These are phyloP conservation scores for Prunus yedoensis DNA, from an alignment of 331 rosid species.

Conservation along the genomic window DNA sequence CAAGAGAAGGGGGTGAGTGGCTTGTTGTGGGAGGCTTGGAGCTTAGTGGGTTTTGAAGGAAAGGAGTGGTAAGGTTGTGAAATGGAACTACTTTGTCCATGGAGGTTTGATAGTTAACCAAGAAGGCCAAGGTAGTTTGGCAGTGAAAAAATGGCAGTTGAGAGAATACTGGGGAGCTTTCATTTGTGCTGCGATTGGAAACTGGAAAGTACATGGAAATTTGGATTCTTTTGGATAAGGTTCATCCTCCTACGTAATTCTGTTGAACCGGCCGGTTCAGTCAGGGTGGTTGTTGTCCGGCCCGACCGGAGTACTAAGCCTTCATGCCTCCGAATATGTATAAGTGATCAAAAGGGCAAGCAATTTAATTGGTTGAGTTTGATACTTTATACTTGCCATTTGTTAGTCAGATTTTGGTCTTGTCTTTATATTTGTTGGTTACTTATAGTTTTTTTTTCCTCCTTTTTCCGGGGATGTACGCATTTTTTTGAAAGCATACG, in stretches of 20 bases:
- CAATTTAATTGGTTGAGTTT: neutral
- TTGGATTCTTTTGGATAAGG: slow-evolving; percentile 42
- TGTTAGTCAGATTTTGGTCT: neutral
- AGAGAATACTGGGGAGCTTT: neutral
- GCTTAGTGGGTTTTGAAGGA: slow-evolving; percentile 28
- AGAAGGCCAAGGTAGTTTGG: slow-evolving; percentile 16
- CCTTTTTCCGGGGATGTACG: too few relatives aligned
- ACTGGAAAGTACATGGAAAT: neutral
- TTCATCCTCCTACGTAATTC: slow-evolving; percentile 1
- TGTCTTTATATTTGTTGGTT: neutral
- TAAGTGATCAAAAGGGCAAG: neutral
- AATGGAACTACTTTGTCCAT: slow-evolving; percentile 45
- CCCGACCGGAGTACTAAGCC: neutral
- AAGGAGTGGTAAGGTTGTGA: slow-evolving; percentile 37
- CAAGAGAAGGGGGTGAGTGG: slow-evolving; percentile 18
- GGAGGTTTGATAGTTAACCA: slow-evolving; percentile 26
- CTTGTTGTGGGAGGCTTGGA: slow-evolving; percentile 25
- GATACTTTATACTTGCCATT: neutral
- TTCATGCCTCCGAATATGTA: too few relatives aligned
- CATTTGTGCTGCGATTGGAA: neutral
- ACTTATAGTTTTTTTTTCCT: neutral
- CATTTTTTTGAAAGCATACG: too few relatives aligned
- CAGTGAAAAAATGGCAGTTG: slow-evolving; percentile 1
- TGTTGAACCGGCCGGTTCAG: neutral
- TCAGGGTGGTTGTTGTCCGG: neutral